Evolutionary conservation across 78 protist genomes (phyloP), one percentile per base, ranked within the genome.

Genomic region (Dictyostelium firmibasis): DNA sequence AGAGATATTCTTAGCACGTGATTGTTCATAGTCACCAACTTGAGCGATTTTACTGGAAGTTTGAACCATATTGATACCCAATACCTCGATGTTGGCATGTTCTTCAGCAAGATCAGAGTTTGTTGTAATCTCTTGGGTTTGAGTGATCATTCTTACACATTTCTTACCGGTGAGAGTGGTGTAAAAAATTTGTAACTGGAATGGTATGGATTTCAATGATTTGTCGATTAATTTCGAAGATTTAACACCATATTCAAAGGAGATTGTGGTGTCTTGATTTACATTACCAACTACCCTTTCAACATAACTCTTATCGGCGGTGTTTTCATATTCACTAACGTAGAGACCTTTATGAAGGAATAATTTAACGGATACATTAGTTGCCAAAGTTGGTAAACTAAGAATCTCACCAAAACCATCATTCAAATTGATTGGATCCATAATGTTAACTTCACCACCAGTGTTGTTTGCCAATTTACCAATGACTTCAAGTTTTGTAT

Each of bases 161-260:
- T 92, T 92, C 92, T 60, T 47, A 23, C 97, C 97, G 67, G 77
- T 76, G 10, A 84, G 41, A 31, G 86, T 92, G 8, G 94, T 85
- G 25, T 96, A 96, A 50, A 13, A 33, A 31, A 96, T 72, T 43
- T 96, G 96, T n/a, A 92, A 72, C 77, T 96, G 97, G 96, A 89
- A 91, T 33, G 96, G 92, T 20, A 77, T 8, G 0, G 92, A 76
- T 47, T 85, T 79, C 38, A 78, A 77, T 6, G 62, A n/a, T 35
- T 47, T 47, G 10, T 82, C 86, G 20, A 82, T 38, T 57, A 38
- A n/a, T 3, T 57, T 57, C 4, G 69, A 25, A 0, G 47, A 38
- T 43, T 60, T 82, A 23, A 85, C 62, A 85, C 91, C 89, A 84
- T 93, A 79, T 31, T 93, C 89, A 81, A 81, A 93, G 6, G 92